Conservation (phyloP, 441 rosid species). For the Melastoma candidum region DNA sequence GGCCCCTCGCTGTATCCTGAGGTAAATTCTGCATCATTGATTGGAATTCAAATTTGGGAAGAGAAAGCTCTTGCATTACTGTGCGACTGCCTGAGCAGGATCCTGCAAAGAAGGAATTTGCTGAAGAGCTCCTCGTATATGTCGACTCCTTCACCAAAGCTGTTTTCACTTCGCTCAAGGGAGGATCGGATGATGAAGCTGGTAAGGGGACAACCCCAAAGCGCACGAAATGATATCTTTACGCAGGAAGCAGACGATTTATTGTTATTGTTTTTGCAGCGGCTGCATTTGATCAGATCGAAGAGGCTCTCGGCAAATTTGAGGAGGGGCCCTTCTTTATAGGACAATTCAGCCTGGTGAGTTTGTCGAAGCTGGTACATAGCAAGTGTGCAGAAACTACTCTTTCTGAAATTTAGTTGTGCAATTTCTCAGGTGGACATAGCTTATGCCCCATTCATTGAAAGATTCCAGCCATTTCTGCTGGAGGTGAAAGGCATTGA, state of each 20-base stretch:
- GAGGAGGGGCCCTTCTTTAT: constrained; percentile 53
- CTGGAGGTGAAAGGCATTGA: constrained; percentile 42
- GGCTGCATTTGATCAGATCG: constrained; percentile 57
- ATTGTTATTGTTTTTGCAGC: constrained; percentile 22
- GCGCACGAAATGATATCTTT: constrained; percentile 5
- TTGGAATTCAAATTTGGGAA: too few relatives aligned
- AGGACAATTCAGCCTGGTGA: constrained; percentile 59
- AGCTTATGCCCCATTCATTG: constrained; percentile 69
- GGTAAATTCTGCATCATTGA: constrained; percentile 20
- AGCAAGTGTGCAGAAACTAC: background rate
- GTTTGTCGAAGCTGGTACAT: background rate
- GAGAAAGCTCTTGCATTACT: background rate
- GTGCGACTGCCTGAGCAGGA: constrained; percentile 26
- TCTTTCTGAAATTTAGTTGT: constrained; percentile 2
- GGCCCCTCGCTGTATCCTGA: constrained; percentile 73
- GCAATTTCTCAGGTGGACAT: constrained; percentile 42
- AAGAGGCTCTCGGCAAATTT: constrained; percentile 54
- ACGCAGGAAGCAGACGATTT: background rate
- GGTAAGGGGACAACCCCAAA: constrained; percentile 25
- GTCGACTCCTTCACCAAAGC: constrained; percentile 42
- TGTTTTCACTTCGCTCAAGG: constrained; percentile 35
- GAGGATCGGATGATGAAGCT: constrained; percentile 38
- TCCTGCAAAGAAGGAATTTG: constrained; percentile 48
- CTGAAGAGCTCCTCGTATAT: constrained; percentile 54
- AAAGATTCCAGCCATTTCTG: constrained; percentile 42